Evolutionary conservation across 192 early-diverging fungal species (phyloP).

Genomic region (Chytriomyces confervae): DNA sequence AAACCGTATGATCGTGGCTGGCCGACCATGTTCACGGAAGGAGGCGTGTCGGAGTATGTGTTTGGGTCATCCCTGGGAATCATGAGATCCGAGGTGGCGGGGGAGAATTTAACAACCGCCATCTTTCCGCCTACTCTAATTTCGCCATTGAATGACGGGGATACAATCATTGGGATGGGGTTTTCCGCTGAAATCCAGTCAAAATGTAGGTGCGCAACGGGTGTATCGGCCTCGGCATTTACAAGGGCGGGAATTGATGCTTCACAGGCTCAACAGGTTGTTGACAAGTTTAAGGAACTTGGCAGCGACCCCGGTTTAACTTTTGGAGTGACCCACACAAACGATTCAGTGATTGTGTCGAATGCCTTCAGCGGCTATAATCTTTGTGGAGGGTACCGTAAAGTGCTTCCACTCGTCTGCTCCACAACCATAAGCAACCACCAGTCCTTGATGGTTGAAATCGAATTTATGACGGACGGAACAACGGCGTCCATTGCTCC

Average conservation of each 20-base stretch:
- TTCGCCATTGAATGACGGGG: constrained; percentile 14
- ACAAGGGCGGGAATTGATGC: constrained; percentile 6
- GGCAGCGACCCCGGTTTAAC: background rate
- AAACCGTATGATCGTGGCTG: constrained; percentile 6
- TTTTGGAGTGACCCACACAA: constrained; percentile 1
- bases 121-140: constrained; percentile 10
- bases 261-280: background rate
- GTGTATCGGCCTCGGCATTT: background rate
- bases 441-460: background rate
- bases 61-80: constrained; percentile 29
- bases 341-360: background rate
- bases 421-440: constrained; percentile 24
- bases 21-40: constrained; percentile 22
- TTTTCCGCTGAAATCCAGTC: constrained; percentile 17
- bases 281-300: background rate
- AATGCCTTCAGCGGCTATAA: constrained; percentile 20
- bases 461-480: constrained; percentile 31
- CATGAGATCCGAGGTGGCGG: constrained; percentile 27
- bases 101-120: constrained; percentile 11
- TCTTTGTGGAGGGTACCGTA: constrained; percentile 4
- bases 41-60: constrained; percentile 31
- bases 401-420: constrained; percentile 14
- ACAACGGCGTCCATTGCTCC: constrained; percentile 36
- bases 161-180: constrained; percentile 26
- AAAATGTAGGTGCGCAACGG: constrained; percentile 6